Conservation (phyloP, 208 protist genomes). For the Wallacemonas rigidus region DNA sequence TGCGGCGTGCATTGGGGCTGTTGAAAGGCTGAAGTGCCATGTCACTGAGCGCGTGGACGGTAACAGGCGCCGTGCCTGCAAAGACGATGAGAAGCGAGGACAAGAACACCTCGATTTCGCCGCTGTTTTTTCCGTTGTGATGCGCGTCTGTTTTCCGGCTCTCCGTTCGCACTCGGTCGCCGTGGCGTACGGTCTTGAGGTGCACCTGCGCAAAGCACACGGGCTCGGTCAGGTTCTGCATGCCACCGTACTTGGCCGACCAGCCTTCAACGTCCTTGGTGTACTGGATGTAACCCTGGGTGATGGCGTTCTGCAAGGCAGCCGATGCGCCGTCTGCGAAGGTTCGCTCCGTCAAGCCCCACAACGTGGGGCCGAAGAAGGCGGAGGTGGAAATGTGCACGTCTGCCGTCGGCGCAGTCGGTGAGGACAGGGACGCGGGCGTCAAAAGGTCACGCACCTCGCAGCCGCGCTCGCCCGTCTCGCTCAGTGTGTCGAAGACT, state of each 20-base stretch:
- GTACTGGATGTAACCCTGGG: slow-evolving; percentile 22
- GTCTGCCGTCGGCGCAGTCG: neutral
- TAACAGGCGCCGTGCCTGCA: slow-evolving; percentile 21
- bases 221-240: neutral
- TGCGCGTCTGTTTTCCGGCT: neutral
- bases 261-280: slow-evolving; percentile 17
- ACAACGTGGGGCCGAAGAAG: slow-evolving; percentile 21
- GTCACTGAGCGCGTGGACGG: slow-evolving; percentile 18
- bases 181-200: slow-evolving; percentile 21
- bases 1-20: neutral
- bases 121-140: neutral
- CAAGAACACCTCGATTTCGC: slow-evolving; percentile 23
- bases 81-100: slow-evolving; percentile 33
- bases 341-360: slow-evolving; percentile 5
- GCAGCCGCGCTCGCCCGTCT: slow-evolving; percentile 4
- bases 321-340: slow-evolving; percentile 3
- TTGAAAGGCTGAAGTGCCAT: neutral
- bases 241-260: neutral
- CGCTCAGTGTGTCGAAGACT: slow-evolving; percentile 7
- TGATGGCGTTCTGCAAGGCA: neutral
- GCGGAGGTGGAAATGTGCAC: slow-evolving; percentile 26
- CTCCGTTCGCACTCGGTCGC: slow-evolving; percentile 17
- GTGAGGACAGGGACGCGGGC: neutral
- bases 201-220: slow-evolving; percentile 25
- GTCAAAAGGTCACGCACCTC: neutral